Base-by-base conservation (phyloP, 768 basidiomycete genomes). In the Leccinum sublutescens region DNA sequence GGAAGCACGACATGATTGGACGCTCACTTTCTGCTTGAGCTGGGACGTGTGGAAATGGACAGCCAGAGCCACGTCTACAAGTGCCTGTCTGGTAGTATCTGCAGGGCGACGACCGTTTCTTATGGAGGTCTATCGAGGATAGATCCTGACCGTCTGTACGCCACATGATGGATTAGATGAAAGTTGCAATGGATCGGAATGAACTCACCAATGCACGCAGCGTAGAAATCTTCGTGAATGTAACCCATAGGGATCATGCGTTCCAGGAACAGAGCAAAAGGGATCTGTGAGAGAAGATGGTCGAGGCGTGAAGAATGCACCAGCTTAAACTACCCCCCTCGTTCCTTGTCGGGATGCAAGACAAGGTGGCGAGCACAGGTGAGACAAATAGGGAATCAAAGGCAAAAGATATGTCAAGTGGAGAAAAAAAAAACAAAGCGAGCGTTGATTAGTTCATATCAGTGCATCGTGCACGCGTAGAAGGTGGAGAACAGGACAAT, bases 311-410 rank as follows among this genome's bases (percentile, higher is more conserved):
- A 54, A 43, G 23, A 54, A 58, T 5, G 49, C 8, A 10, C 40
- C 31, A 7, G 67, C 50, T 66, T 61, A 67, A 66, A 60, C 61
- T 50, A 58, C 38, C 21, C 40, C 17, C n/a, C 50, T 43, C 14
- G 58, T 31, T 40, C 45, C 61, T 76, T 63, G 82, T 79, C 57
- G 51, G 19, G 50, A 57, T 31, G 47, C 47, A 74, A 75, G 34
- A 85, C 71, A 57, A 85, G 74, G 52, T 78, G 53, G 60, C 54
- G 21, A 67, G 49, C 53, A 31, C 54, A 4, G 49, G 59, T 67
- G 66, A 70, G 66, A 70, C 70, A 71, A 65, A 40, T 27, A 31
- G 38, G 33, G 60, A 53, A 34, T 50, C 27, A 50, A 63, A 47
- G 36, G 47, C 23, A 55, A 52, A 25, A 21, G 60, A 62, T 58